phyloP scores from a whole-genome alignment of 345 rosid genomes.

The Gossypium mustelinum region DNA sequence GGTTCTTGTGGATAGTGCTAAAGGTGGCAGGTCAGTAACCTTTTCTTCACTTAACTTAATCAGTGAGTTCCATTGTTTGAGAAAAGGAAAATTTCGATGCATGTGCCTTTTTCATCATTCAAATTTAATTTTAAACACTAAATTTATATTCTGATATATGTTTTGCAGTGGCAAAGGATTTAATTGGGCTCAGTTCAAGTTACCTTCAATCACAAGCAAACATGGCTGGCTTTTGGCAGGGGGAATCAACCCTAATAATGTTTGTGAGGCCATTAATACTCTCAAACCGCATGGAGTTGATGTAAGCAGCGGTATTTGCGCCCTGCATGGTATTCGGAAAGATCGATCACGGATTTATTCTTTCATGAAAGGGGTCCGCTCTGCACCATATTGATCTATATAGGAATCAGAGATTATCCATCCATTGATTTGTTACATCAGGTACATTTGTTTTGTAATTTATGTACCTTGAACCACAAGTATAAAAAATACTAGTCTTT shows the following conservation, averaged over 20 bases:
- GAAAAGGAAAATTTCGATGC: not conserved
- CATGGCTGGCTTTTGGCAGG: slow-evolving; percentile 89
- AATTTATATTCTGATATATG: slow-evolving; percentile 3
- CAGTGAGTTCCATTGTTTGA: not conserved
- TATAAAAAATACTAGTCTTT: not conserved
- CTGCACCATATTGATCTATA: slow-evolving; percentile 34
- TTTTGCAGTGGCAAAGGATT: slow-evolving; percentile 77
- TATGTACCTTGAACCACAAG: not conserved
- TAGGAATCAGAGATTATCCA: not conserved
- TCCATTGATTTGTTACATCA: not conserved
- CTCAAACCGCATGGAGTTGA: slow-evolving; percentile 70
- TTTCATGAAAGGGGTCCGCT: slow-evolving; percentile 50
- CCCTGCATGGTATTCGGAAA: slow-evolving; percentile 60
- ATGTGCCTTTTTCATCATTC: not conserved
- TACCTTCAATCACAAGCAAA: slow-evolving; percentile 64
- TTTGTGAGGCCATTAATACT: slow-evolving; percentile 50
- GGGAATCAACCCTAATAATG: slow-evolving; percentile 69
- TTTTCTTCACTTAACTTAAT: slow-evolving; percentile 1
- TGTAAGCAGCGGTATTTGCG: slow-evolving; percentile 82
- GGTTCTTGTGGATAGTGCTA: slow-evolving; percentile 85
- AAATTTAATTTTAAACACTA: not conserved
- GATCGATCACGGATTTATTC: slow-evolving; percentile 54
- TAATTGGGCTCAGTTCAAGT: slow-evolving; percentile 58
- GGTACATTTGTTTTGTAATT: not conserved
- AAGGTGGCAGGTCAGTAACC: slow-evolving; percentile 67